phyloP scores from a whole-genome alignment of 164 flowering plant species.

The Vitis rupestris region DNA sequence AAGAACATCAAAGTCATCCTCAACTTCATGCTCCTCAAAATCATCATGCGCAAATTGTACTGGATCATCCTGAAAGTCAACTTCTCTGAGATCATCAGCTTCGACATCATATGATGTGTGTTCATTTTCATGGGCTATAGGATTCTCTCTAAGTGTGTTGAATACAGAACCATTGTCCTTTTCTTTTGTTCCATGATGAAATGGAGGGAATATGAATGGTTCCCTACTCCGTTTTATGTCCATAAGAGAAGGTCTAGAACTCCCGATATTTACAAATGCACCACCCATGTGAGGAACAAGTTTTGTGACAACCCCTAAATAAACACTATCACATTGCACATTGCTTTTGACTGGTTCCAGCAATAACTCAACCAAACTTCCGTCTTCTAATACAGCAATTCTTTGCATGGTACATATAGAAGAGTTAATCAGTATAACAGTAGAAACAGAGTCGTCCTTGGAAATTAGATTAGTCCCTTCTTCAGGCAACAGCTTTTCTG shows the following conservation, averaged over 20 bases:
- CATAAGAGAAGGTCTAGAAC: constrained; percentile 78
- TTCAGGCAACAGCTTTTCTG: constrained; percentile 35
- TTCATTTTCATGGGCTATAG: constrained; percentile 22
- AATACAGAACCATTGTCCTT: constrained; percentile 26
- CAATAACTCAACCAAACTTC: constrained; percentile 76
- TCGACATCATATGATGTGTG: constrained; percentile 22
- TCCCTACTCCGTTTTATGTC: constrained; percentile 67
- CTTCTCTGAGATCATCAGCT: constrained; percentile 31
- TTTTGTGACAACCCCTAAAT: constrained; percentile 81
- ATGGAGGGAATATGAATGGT: constrained; percentile 80
- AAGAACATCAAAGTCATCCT: constrained; percentile 45
- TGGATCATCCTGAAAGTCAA: constrained; percentile 39
- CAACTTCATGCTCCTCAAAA: constrained; percentile 52
- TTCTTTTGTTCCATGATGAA: constrained; percentile 30
- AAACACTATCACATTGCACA: constrained; percentile 88
- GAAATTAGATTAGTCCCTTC: constrained; percentile 28
- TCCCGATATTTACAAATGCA: constrained; percentile 93
- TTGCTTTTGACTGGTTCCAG: constrained; percentile 86
- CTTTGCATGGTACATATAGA: constrained; percentile 95
- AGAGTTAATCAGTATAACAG: constrained; percentile 80
- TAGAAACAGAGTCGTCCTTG: constrained; percentile 45
- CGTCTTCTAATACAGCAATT: constrained; percentile 88
- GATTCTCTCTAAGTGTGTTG: constrained; percentile 23
- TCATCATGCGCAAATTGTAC: constrained; percentile 38
- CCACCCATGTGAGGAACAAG: constrained; percentile 97